Conservation (phyloP, 345 rosid species). For the Gossypium longicalyx region DNA sequence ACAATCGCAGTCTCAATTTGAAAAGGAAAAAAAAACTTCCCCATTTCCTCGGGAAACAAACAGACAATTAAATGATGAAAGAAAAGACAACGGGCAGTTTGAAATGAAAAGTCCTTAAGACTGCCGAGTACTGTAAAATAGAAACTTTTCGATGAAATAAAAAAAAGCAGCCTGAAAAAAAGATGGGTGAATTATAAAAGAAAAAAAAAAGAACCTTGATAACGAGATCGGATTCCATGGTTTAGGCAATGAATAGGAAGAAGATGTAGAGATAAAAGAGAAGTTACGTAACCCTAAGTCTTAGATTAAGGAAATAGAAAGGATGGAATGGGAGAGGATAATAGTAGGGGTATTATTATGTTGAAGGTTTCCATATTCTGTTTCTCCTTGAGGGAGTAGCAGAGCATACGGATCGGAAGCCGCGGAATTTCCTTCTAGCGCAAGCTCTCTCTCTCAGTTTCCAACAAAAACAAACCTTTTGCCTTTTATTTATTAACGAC, state of each 20-base stretch:
- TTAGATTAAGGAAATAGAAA: background rate
- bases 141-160: background rate
- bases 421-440: background rate
- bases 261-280: background rate
- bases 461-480: background rate
- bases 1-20: no score
- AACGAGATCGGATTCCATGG: conserved; percentile 50
- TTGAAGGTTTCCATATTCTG: no score
- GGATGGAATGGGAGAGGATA: background rate
- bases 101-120: background rate
- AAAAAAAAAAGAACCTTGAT: conserved; percentile 40
- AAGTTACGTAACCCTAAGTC: conserved; percentile 7
- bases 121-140: background rate
- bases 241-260: background rate
- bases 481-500: background rate
- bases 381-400: no score
- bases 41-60: no score
- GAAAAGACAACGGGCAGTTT: no score
- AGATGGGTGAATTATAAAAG: no score
- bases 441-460: background rate
- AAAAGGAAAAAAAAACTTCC: no score
- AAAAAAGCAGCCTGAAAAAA: no score
- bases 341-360: background rate
- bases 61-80: background rate
- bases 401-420: background rate